Conservation (phyloP, 2,329 filamentous ascomycete genomes). For the Fusarium sterilihyphosum region DNA sequence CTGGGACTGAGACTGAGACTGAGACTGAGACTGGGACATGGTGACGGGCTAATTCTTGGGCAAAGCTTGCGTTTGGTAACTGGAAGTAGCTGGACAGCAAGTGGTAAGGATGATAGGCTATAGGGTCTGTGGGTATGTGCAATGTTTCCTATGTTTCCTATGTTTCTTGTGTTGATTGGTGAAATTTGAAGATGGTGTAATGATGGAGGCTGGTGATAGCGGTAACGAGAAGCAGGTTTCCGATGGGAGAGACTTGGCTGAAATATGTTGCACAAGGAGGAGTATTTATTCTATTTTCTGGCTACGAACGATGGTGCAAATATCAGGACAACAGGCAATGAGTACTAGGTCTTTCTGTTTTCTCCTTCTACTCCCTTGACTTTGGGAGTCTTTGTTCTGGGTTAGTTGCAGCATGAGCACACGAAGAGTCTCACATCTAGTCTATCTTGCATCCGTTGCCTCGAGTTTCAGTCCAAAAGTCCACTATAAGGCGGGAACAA, state of each 20-base stretch:
- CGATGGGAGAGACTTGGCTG: background rate
- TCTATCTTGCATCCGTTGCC: background rate
- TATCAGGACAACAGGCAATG: background rate
- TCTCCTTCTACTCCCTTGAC: background rate
- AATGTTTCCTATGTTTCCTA: background rate
- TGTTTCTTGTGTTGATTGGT: background rate
- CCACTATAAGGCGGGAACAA: background rate
- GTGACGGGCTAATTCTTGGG: too few relatives aligned
- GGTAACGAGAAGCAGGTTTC: background rate
- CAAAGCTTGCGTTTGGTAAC: background rate
- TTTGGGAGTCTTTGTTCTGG: background rate
- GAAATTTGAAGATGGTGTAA: background rate
- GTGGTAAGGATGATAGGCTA: background rate
- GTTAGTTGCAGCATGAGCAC: background rate
- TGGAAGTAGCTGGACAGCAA: background rate
- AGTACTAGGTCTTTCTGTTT: background rate
- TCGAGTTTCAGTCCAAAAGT: slow-evolving; percentile 8
- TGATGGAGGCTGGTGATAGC: background rate
- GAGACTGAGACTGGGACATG: background rate
- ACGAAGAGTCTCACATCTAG: background rate
- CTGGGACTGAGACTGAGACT: too few relatives aligned
- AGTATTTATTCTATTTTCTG: background rate
- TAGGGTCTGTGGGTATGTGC: background rate
- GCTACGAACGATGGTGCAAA: background rate
- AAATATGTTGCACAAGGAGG: background rate